These are phyloP conservation scores for Penium margaritaceum DNA, from an alignment of 139 green algal species.

Conservation along the genomic window DNA sequence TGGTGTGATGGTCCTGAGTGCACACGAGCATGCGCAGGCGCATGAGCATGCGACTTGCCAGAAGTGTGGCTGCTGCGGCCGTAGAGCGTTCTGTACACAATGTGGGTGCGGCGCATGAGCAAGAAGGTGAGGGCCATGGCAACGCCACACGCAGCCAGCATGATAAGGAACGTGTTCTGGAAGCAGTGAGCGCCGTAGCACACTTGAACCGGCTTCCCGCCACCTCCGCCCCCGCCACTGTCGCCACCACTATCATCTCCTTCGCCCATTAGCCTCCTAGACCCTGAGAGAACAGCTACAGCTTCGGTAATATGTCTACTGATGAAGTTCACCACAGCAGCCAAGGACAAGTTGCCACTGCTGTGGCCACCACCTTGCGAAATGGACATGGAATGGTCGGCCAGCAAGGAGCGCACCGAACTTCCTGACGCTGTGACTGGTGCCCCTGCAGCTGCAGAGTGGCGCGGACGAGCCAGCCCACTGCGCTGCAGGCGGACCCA, in stretches of 20 bases:
- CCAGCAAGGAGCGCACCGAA: too few species aligned
- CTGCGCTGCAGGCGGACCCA: background rate
- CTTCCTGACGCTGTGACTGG: too few species aligned
- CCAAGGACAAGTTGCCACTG: background rate
- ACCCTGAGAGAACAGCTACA: too few species aligned
- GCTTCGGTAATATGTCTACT: background rate
- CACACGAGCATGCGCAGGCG: too few species aligned
- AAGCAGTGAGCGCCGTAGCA: conserved; percentile 37
- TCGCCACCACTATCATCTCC: too few species aligned
- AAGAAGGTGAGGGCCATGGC: conserved; percentile 12
- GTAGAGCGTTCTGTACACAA: conserved; percentile 27
- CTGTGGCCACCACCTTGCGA: background rate
- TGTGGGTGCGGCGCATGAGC: conserved; percentile 1
- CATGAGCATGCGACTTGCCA: too few species aligned
- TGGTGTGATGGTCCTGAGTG: too few species aligned
- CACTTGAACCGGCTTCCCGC: background rate
- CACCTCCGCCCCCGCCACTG: background rate
- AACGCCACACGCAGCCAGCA: conserved; percentile 10
- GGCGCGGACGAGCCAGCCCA: background rate
- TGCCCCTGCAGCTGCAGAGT: too few species aligned
- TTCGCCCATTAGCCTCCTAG: too few species aligned
- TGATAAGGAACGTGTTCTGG: conserved; percentile 35
- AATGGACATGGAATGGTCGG: background rate
- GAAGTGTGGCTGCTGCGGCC: too few species aligned
- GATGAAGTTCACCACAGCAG: background rate